Conservation (phyloP, 2,329 filamentous ascomycete genomes). For the Scedosporium apiospermum region DNA sequence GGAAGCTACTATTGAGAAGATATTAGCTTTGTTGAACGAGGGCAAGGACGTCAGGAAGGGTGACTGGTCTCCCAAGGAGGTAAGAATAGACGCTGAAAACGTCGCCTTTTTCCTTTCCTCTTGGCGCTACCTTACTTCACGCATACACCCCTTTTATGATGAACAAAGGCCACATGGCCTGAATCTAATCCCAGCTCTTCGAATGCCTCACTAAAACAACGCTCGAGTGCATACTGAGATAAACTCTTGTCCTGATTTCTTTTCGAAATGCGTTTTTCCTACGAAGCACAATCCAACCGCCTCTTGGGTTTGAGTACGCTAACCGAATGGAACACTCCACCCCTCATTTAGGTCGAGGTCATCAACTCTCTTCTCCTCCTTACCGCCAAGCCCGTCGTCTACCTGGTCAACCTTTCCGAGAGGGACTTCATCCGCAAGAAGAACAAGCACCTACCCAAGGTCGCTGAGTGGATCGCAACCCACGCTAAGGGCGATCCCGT, state of each 20-base stretch:
- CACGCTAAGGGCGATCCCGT: constrained; percentile 81
- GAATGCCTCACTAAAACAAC: constrained; percentile 72
- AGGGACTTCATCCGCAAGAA: constrained; percentile 97
- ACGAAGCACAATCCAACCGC: too few species aligned
- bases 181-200: constrained; percentile 99
- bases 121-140: not conserved
- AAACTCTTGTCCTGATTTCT: constrained; percentile 59
- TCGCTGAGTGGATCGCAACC: constrained; percentile 94
- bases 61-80: constrained; percentile 88
- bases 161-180: constrained; percentile 94
- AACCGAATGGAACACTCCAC: not conserved
- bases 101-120: constrained; percentile 13
- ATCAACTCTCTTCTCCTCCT: constrained; percentile 96
- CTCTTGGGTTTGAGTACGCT: not conserved
- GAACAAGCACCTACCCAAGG: constrained; percentile 95
- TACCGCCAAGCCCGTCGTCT: constrained; percentile 94
- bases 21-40: constrained; percentile 71
- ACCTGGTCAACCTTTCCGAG: constrained; percentile 93
- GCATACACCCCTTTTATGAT: constrained; percentile 56
- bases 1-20: constrained; percentile 84
- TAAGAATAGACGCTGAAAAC: constrained; percentile 39
- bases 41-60: constrained; percentile 93
- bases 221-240: constrained; percentile 79
- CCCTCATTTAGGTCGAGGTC: constrained; percentile 67
- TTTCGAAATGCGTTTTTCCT: constrained; percentile 1